Conservation (phyloP, 2,329 filamentous ascomycete species). For the Penicillium occitanis region DNA sequence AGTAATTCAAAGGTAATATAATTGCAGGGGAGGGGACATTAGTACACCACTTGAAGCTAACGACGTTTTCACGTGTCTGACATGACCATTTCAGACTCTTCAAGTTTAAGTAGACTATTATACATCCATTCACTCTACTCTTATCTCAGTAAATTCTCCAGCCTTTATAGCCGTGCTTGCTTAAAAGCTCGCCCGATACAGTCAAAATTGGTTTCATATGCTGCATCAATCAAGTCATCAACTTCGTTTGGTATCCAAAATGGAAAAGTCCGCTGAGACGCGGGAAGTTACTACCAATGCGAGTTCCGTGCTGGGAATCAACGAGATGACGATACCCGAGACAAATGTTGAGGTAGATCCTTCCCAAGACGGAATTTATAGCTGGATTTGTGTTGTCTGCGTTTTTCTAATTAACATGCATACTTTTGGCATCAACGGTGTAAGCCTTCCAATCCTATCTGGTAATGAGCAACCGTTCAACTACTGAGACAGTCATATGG, state of each 20-base stretch:
- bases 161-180: background rate
- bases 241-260: background rate
- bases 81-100: background rate
- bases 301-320: background rate
- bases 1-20: background rate
- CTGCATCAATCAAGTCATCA: background rate
- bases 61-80: background rate
- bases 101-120: background rate
- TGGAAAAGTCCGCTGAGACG: background rate
- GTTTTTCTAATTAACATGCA: constrained; percentile 64
- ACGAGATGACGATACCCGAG: background rate
- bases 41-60: background rate
- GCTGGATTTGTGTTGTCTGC: constrained; percentile 59
- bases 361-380: constrained; percentile 58
- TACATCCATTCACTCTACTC: background rate
- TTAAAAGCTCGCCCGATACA: background rate
- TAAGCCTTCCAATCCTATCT: constrained; percentile 32
- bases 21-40: background rate
- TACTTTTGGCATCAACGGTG: constrained; percentile 72
- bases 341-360: constrained; percentile 6
- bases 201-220: background rate
- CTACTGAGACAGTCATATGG: constrained; percentile 44
- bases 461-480: background rate
- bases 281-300: background rate
- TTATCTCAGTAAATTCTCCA: background rate